Percentiles rank a stretch among this genome's conserved stretches.
Evolutionary conservation across 208 protist genomes (phyloP).

Genomic region (Tetramitus jugosus): DNA sequence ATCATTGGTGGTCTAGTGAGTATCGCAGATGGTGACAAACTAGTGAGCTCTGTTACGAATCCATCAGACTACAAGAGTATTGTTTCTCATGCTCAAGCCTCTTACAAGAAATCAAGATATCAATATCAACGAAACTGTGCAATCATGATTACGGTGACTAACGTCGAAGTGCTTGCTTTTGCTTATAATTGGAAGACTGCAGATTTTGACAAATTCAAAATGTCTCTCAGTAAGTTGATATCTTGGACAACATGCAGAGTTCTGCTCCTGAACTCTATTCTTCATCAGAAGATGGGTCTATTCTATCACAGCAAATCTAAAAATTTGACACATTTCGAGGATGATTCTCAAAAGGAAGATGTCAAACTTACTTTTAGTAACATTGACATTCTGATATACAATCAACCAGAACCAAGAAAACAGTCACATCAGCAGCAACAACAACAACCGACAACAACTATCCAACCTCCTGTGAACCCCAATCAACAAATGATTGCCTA

Average conservation of each 20-base stretch:
- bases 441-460: background rate
- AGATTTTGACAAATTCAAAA: slow-evolving; percentile 28
- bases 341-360: background rate
- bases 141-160: slow-evolving; percentile 20
- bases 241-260: slow-evolving; percentile 24
- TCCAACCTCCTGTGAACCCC: background rate
- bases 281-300: slow-evolving; percentile 40
- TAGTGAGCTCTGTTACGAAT: background rate
- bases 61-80: background rate
- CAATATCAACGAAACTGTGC: slow-evolving; percentile 20
- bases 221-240: slow-evolving; percentile 17
- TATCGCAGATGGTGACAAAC: background rate
- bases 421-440: too few species aligned
- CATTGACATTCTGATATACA: slow-evolving; percentile 11
- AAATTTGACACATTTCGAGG: background rate
- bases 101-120: background rate
- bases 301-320: slow-evolving; percentile 28
- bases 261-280: slow-evolving; percentile 28
- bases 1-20: background rate
- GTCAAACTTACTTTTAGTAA: slow-evolving; percentile 4
- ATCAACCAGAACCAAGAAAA: too few species aligned
- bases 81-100: background rate
- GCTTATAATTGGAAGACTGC: slow-evolving; percentile 34
- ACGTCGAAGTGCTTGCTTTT: background rate
- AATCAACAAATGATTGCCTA: background rate